Base-by-base conservation (phyloP, 306 rosid genomes). In the Dalbergia cultrata region DNA sequence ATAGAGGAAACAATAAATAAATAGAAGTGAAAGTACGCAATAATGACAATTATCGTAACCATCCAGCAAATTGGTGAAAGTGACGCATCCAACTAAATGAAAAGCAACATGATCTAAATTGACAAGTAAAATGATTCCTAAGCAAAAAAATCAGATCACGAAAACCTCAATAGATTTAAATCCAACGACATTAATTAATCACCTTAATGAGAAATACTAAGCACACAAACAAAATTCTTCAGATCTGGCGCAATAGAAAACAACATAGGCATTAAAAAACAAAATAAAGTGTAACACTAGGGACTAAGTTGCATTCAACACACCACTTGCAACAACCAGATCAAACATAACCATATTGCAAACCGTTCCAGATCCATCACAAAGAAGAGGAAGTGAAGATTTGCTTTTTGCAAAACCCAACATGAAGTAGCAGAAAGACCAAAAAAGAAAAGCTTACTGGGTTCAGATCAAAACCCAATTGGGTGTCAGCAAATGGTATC, bases 401-500 rank as follows among this genome's bases (percentile, higher is more conserved):
- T 8, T 44, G 7, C n/a, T 9, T 8, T 47, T 47, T 21, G 9
- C 59, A 49, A 79, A 84, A 17, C 5, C 18, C 26, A 65, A 45
- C 75, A 64, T 1, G 44, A 3, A 22, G 18, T 54, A 54, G 56
- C 11, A 22, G 58, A 75, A 68, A 52, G 14, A 60, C 8, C 17
- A 64, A 18, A 5, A 56, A 75, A 71, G 35, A 5, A 63, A 76
- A 72, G 41, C 89, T 83, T 86, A 83, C 87, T 72, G 87, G 81
- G 85, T 72, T 72, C 8, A 61, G 85, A 83, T 72, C 72, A 75
- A 78, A 83, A 83, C 80, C 83, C 76, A 86, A 80, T 84, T 67
- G 81, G 78, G 79, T 80, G 2, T 1, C 37, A 72, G 79, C 50
- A 72, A 64, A 62, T 33, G 49, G 52, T 67, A 74, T 60, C 9